Evolutionary conservation across 2,329 filamentous ascomycete genomes (phyloP).

Genomic region (Fonsecaea multimorphosa): DNA sequence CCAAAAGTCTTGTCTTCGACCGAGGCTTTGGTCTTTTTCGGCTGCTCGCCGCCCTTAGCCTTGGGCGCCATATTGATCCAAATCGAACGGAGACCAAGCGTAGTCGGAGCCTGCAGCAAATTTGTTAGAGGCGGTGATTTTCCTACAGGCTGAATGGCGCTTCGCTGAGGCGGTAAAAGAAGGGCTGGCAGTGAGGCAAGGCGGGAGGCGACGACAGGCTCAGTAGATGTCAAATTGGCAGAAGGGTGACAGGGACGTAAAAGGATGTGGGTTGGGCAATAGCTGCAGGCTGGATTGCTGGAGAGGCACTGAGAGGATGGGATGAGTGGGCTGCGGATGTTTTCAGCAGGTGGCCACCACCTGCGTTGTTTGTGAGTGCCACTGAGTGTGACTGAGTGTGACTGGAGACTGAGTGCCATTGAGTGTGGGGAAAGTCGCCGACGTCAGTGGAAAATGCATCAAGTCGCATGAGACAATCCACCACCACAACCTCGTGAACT

Average conservation of each 20-base stretch:
- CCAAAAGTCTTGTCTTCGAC: constrained; percentile 98
- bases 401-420: neutral
- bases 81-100: neutral
- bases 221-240: neutral
- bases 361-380: too few relatives aligned
- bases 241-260: neutral
- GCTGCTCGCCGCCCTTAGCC: constrained; percentile 51
- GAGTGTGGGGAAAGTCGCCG: constrained; percentile 17
- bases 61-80: constrained; percentile 50
- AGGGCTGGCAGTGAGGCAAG: neutral
- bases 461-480: constrained; percentile 11
- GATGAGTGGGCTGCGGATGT: constrained; percentile 20
- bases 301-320: neutral
- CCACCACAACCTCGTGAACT: too few relatives aligned
- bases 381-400: too few relatives aligned
- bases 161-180: neutral
- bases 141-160: neutral
- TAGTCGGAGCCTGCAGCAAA: neutral
- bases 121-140: neutral
- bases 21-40: constrained; percentile 56
- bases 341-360: constrained; percentile 20
- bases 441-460: constrained; percentile 10
- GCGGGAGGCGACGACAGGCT: neutral
- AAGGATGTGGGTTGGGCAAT: neutral
- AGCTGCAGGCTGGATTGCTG: neutral